Evolutionary conservation across 1,284 basidiomycete species (phyloP), one percentile per base, ranked within the genome.

Genomic region (Ustilago shanxiensis): DNA sequence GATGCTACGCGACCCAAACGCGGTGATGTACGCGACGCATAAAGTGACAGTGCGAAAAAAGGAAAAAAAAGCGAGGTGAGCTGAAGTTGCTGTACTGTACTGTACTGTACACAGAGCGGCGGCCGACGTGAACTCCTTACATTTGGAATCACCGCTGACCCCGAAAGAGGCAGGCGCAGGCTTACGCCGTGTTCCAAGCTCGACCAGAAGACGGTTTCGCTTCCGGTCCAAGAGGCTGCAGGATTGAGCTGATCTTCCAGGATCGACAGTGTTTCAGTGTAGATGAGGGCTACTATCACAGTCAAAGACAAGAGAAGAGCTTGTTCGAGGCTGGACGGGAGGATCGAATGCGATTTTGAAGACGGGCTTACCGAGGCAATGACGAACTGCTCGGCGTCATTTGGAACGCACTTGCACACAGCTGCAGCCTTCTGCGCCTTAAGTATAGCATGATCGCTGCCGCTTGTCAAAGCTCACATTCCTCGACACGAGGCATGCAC

Each of bases 21-120:
- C 64, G 60, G n/a, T 20, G 1, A 28, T 9, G 28, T 20, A 20
- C 64, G 69, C 62, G 70, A 22, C 70, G 70, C 70, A 62, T 72
- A 63, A 66, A 72, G 51, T 66, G 69, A 72, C 68, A 66, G 49
- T 59, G 63, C 59, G 62, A 51, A 18, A 53, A 59, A 44, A 8
- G n/a, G 24, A 13, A 18, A 41, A n/a, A 52, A 29, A 62, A 44
- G 41, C 55, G 44, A 62, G 44, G 26, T n/a, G 26, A 52, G 59
- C 59, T 53, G 49, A 60, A 20, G 29, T 7, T 11, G 37, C n/a
- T n/a, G n/a, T n/a, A n/a, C n/a, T n/a, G n/a, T n/a, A n/a, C n/a
- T n/a, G n/a, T n/a, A n/a, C n/a, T n/a, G n/a, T n/a, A 45, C 33
- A 24, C 45, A 49, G 47, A 49, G 47, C 47, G 47, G 47, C 26